Base-by-base conservation (phyloP, 2,329 filamentous ascomycete species). In the Helotiales sp. region DNA sequence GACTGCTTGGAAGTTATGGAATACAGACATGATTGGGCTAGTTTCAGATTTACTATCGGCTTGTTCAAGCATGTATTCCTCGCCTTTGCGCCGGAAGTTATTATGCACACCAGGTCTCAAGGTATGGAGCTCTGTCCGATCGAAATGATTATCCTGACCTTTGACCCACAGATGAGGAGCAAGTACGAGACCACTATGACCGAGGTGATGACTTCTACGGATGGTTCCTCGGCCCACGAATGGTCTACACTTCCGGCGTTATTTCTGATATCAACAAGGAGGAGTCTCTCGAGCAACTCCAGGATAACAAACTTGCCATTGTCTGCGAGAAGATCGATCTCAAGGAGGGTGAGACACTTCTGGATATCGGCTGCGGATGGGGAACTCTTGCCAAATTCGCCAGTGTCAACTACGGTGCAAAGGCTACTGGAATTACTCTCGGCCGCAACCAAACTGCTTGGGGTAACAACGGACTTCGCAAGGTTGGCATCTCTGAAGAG, bases 321-420 rank as follows among this genome's bases (percentile, higher is more conserved):
- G 95, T 99, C 60, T 98, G 95, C 81, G 93, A 98, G 82, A 98
- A 98, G 87, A 94, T 97, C 73, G 90, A 85, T 55, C 85, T 98
- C 68, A 86, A 96, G 83, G 82, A 89, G 73, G 93, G 90, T 74
- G 94, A 98, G 79, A 87, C 81, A 63, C 83, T 98, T 81, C 91
- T 98, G 67, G 96, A 98, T 77, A 96, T 99, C 77, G 96, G 96
- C 78, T 98, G 95, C 79, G 96, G 96, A 75, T 99, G 96, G 96
- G 96, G 96, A 77, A 98, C 96, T 37, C 91, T 99, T 67, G 91
- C 93, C 77, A 93, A 93, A 77, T 98, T 94, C 77, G 96, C 96
- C 75, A 95, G 91, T 73, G 90, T 92, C 79, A 93, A 97, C 86
- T 97, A 96, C 79, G 93, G 93, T 74, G 91, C 91, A 64, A 83